Percentiles rank a stretch among this genome's conserved stretches.
Conservation (phyloP, 2,329 filamentous ascomycete genomes). For the Periconia sp. region DNA sequence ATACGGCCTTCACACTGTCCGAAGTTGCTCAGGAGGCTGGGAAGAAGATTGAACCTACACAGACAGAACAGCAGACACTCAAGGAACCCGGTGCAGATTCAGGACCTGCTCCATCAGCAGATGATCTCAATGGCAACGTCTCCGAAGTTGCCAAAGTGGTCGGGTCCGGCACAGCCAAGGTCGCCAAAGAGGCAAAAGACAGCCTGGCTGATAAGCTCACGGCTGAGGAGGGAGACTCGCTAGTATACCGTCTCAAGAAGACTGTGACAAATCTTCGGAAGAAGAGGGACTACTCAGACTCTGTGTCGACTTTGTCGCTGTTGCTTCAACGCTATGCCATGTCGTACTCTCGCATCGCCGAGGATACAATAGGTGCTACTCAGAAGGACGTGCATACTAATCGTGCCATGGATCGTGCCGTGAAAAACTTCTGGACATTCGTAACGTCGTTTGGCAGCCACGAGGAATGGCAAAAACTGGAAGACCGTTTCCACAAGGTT, state of each 20-base stretch:
- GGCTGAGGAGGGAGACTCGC: conserved; percentile 70
- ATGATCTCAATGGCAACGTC: conserved; percentile 61
- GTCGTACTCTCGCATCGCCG: conserved; percentile 72
- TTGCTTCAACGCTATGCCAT: conserved; percentile 78
- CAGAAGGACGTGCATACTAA: conserved; percentile 75
- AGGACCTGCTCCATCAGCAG: conserved; percentile 55
- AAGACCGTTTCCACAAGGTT: conserved; percentile 68
- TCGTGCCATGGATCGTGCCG: conserved; percentile 70
- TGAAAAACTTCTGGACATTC: conserved; percentile 79
- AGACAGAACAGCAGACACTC: conserved; percentile 59
- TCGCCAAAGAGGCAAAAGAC: conserved; percentile 61
- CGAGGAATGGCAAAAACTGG: conserved; percentile 74
- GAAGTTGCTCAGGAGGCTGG: conserved; percentile 74
- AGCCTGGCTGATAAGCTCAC: conserved; percentile 75
- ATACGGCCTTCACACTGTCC: conserved; percentile 79
- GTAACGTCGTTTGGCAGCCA: conserved; percentile 76
- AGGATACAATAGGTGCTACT: conserved; percentile 66
- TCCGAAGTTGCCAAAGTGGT: conserved; percentile 50
- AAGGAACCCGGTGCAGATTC: conserved; percentile 56
- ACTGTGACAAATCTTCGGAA: conserved; percentile 73
- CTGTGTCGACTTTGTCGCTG: conserved; percentile 74
- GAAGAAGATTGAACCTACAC: conserved; percentile 70
- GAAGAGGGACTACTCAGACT: conserved; percentile 80
- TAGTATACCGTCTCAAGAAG: conserved; percentile 75
- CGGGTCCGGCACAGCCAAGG: conserved; percentile 48